Evolutionary conservation across 1,284 basidiomycete species (phyloP), one percentile per base, ranked within the genome.

Genomic region (Moesziomyces sp.): DNA sequence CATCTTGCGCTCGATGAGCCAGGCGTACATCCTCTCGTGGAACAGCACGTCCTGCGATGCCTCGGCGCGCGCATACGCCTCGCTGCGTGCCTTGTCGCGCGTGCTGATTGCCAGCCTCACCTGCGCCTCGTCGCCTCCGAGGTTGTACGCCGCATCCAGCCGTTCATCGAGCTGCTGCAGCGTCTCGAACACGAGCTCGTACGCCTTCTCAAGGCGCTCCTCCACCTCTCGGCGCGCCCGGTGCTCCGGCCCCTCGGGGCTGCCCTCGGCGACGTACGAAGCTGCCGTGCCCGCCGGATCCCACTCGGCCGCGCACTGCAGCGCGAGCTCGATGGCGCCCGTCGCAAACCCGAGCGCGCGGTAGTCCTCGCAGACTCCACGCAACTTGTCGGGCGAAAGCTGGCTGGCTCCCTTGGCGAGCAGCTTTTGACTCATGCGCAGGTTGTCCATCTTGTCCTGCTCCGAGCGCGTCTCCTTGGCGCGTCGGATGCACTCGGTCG

Each of bases 1-100:
- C 74, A 93, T 87, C 10, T 90, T 89, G 43, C 90, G 88, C 28
- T 86, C 86, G 48, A 97, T 91, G 54, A 96, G 86, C 95, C 95
- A 98, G 79, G 96, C 93, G 84, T 99, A 99, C 67, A 99, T 85
- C 48, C 91, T 91, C 43, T 91, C 94, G 85, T 99, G 95, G 87
- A 98, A 97, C 85, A 97, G 90, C 77, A 93, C 91, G 84, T 99
- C 96, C 52, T 91, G 88, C 66, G 91, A 91, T 1, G 89, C 87
- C 67, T 97, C 91, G 0, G 93, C 93, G 9, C 75, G 71, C 10
- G 65, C 66, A 21, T 82, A 80, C 4, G 76, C 77, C 9, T 69
- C 73, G n/a, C 52, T 59, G 26, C 79, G 67, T 19, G 66, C 58
- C 48, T 68, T 80, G 85, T 87, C 67, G 11, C 73, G 60, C 33